These are phyloP conservation scores for Podospora anserina DNA, from an alignment of 495 filamentous ascomycete genomes.

Conservation along the genomic window DNA sequence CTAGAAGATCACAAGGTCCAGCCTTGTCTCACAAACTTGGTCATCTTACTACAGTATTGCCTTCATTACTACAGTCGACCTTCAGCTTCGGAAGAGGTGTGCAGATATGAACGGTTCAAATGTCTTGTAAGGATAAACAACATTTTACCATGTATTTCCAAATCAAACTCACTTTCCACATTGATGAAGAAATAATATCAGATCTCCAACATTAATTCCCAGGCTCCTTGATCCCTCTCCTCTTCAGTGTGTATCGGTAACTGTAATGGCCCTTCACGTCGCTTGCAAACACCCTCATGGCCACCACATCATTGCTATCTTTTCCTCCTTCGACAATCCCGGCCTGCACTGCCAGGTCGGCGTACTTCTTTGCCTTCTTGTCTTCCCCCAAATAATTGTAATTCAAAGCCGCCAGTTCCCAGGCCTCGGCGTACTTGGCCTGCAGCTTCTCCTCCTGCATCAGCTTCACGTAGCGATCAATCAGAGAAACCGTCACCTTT, in stretches of 20 bases:
- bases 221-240: constrained; percentile 9
- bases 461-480: constrained; percentile 32
- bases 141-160: too few species aligned
- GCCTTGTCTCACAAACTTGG: background rate
- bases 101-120: too few species aligned
- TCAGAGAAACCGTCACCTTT: constrained; percentile 26
- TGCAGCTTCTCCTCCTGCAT: constrained; percentile 32
- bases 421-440: constrained; percentile 29
- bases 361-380: constrained; percentile 28
- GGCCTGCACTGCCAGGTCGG: constrained; percentile 29
- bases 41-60: background rate
- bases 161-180: too few species aligned
- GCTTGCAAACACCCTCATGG: constrained; percentile 25
- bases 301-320: constrained; percentile 25
- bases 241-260: constrained; percentile 18
- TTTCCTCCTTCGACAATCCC: constrained; percentile 29
- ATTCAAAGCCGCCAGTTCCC: constrained; percentile 40
- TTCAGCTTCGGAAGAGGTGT: too few species aligned
- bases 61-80: too few species aligned
- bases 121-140: too few species aligned
- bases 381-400: constrained; percentile 36
- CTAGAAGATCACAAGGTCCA: background rate
- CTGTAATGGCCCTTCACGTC: constrained; percentile 27
- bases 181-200: too few species aligned
- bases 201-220: background rate